These are phyloP conservation scores for Diversispora eburnea DNA, from an alignment of 192 early-diverging fungal genomes.

Conservation along the genomic window DNA sequence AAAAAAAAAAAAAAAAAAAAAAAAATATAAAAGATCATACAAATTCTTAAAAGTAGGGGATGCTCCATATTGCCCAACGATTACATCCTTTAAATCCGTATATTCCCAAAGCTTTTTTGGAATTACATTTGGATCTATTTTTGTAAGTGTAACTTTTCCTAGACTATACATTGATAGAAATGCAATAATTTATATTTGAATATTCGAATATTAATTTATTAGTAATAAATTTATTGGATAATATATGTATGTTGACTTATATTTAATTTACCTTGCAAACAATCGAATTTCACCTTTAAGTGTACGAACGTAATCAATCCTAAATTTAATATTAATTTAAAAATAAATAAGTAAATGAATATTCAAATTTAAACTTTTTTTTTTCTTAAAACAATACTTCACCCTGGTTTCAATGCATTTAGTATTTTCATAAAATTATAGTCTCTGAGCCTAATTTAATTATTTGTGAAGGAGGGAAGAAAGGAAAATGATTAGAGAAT, in stretches of 20 bases:
- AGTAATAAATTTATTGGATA: not conserved
- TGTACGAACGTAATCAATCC: slow-evolving; percentile 32
- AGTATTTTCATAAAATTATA: slow-evolving; percentile 37
- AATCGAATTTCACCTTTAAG: slow-evolving; percentile 37
- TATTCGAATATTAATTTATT: not conserved
- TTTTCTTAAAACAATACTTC: not conserved
- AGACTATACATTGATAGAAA: slow-evolving; percentile 18
- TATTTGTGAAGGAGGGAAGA: not conserved
- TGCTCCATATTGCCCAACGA: slow-evolving; percentile 32
- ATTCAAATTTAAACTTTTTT: no score
- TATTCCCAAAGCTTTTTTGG: slow-evolving; percentile 34
- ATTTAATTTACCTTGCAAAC: slow-evolving; percentile 32
- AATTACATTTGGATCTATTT: slow-evolving; percentile 31
- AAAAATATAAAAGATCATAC: no score
- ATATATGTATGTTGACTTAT: not conserved
- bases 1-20: no score
- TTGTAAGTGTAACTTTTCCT: slow-evolving; percentile 40
- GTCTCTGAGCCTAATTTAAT: slow-evolving; percentile 20
- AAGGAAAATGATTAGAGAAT: not conserved
- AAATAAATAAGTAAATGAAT: no score
- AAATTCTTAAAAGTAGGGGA: slow-evolving; percentile 32
- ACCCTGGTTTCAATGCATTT: slow-evolving; percentile 31
- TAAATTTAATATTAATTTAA: not conserved
- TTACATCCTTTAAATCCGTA: slow-evolving; percentile 37
- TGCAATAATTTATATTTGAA: not conserved